Evolutionary conservation across 768 basidiomycete genomes (phyloP).

Genomic region (Hygrocybe punicea): DNA sequence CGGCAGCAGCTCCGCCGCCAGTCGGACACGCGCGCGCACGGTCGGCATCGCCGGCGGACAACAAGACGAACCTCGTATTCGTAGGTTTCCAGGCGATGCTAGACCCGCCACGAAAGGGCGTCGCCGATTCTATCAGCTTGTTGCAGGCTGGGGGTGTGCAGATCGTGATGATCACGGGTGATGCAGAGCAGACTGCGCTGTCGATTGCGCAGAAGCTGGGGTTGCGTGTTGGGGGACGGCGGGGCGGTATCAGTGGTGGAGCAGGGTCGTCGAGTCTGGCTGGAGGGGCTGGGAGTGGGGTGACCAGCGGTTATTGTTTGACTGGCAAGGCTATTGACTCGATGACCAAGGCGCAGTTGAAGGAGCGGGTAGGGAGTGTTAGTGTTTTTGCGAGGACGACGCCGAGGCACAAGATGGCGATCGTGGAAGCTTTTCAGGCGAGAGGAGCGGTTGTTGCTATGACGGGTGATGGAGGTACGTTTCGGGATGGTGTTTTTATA

Average conservation of each 20-base stretch:
- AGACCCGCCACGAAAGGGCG: conserved; percentile 91
- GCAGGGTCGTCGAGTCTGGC: conserved; percentile 35
- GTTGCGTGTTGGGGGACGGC: conserved; percentile 68
- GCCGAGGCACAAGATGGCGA: conserved; percentile 96
- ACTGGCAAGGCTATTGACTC: conserved; percentile 83
- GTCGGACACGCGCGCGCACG: conserved; percentile 9
- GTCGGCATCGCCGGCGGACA: conserved; percentile 13
- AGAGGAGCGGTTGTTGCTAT: conserved; percentile 91
- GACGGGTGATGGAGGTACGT: conserved; percentile 92
- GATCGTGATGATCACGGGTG: conserved; percentile 98
- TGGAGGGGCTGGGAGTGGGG: conserved; percentile 5
- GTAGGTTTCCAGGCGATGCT: conserved; percentile 93
- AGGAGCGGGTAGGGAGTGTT: conserved; percentile 75
- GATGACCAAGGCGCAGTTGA: conserved; percentile 75
- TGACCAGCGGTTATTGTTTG: conserved; percentile 49
- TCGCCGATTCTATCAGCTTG: conserved; percentile 81
- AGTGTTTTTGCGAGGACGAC: conserved; percentile 95
- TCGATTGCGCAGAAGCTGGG: conserved; percentile 87
- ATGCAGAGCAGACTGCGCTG: conserved; percentile 86
- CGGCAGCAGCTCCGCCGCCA: conserved; percentile 17
- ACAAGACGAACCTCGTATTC: conserved; percentile 68
- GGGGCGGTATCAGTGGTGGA: conserved; percentile 43
- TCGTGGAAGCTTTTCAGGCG: conserved; percentile 89
- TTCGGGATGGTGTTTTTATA: too few species aligned
- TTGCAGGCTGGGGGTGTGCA: conserved; percentile 86